phyloP scores from a whole-genome alignment of 2,329 filamentous ascomycete genomes.

The Hymenoscyphus fructigenus region DNA sequence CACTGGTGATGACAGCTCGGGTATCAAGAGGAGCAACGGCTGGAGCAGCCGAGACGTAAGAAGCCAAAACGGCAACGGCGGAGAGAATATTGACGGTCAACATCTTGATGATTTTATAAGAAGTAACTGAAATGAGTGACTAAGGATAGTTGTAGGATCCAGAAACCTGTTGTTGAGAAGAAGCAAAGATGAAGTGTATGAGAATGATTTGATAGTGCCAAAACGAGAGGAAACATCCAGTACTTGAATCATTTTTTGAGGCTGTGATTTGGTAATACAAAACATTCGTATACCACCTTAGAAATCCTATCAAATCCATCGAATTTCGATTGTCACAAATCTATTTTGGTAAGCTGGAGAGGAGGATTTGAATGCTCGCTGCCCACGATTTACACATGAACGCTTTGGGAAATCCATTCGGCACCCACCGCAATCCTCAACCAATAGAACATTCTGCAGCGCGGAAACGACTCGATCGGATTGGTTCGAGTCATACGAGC shows the following conservation, averaged over 20 bases:
- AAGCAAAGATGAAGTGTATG: neutral
- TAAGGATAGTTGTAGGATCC: constrained; percentile 3
- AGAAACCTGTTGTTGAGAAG: neutral
- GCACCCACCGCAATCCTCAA: too few relatives aligned
- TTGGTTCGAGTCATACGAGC: neutral
- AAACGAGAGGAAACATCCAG: neutral
- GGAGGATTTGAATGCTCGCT: neutral
- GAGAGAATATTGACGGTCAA: constrained; percentile 2
- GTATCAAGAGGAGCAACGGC: neutral
- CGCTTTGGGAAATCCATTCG: neutral
- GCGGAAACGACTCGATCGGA: neutral
- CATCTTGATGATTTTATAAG: neutral
- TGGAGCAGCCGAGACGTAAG: neutral
- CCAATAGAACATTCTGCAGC: too few relatives aligned
- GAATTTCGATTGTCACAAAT: neutral
- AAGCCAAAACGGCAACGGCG: neutral
- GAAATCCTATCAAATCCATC: neutral
- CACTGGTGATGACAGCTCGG: neutral
- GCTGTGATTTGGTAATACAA: neutral
- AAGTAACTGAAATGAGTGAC: neutral
- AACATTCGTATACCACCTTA: neutral
- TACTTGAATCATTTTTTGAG: neutral
- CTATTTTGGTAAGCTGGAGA: neutral
- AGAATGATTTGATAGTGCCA: neutral
- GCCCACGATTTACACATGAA: neutral